phyloP scores from a whole-genome alignment of 495 filamentous ascomycete species.

The Rhypophila decipiens region DNA sequence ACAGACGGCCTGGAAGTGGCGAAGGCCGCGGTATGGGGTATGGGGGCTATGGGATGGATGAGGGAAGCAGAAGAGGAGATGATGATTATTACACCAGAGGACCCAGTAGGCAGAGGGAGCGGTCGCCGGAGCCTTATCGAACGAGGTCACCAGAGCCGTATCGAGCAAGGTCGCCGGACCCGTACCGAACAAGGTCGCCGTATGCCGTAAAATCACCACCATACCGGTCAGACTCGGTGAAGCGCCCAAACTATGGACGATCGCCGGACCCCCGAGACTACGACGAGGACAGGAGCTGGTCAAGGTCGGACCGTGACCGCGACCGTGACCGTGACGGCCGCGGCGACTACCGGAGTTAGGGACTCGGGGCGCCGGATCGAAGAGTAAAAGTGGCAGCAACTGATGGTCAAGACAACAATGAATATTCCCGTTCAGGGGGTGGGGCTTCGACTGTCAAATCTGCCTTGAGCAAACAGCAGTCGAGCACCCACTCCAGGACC shows the following conservation, averaged over 20 bases:
- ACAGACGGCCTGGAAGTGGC: no score
- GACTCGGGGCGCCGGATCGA: conserved; percentile 1
- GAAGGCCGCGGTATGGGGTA: no score
- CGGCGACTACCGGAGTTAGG: not conserved
- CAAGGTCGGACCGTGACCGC: not conserved
- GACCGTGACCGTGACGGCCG: not conserved
- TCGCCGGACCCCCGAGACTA: not conserved
- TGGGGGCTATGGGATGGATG: no score
- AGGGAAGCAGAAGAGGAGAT: no score
- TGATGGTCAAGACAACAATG: not conserved
- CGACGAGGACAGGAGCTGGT: not conserved
- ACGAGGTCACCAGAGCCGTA: not conserved
- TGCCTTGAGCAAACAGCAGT: not conserved
- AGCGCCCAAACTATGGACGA: not conserved
- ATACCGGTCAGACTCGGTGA: not conserved
- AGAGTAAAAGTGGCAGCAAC: not conserved
- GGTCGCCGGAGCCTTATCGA: not conserved
- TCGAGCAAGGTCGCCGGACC: not conserved
- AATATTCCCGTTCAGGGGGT: not conserved
- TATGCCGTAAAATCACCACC: not conserved
- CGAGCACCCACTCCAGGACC: not conserved
- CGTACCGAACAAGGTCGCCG: not conserved
- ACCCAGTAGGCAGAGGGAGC: no score
- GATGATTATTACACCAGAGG: no score
- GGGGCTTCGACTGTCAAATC: not conserved